These are phyloP conservation scores for Aphanomyces cochlioides DNA, from an alignment of 352 stramenopile genomes.

Conservation along the genomic window DNA sequence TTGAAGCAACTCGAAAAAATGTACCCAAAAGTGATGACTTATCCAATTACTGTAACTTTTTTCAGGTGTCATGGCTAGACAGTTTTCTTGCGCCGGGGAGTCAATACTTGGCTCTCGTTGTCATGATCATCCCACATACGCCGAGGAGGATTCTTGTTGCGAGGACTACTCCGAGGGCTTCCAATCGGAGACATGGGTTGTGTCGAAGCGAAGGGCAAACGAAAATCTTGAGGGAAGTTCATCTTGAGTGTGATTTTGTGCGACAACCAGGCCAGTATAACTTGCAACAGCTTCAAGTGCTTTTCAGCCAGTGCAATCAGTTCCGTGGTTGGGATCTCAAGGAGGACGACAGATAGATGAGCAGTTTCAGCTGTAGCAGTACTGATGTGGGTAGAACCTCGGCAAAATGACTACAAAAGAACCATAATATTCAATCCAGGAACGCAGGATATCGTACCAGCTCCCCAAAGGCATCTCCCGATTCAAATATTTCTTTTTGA, in stretches of 20 bases:
- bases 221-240: slow-evolving; percentile 21
- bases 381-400: slow-evolving; percentile 18
- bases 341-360: slow-evolving; percentile 55
- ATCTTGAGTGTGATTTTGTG: slow-evolving; percentile 47
- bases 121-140: not conserved
- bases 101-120: not conserved
- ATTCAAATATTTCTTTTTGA: slow-evolving; percentile 36
- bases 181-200: slow-evolving; percentile 22
- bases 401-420: slow-evolving; percentile 51
- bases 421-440: not conserved
- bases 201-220: slow-evolving; percentile 3
- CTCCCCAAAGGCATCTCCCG: slow-evolving; percentile 79
- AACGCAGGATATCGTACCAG: slow-evolving; percentile 40
- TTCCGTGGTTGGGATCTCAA: slow-evolving; percentile 72
- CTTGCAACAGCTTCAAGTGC: slow-evolving; percentile 79
- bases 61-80: not conserved
- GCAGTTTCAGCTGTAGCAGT: slow-evolving; percentile 47
- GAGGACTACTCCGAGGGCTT: slow-evolving; percentile 23
- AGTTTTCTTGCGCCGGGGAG: not conserved
- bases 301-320: slow-evolving; percentile 73
- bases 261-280: slow-evolving; percentile 73
- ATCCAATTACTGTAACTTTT: not conserved
- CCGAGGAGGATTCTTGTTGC: not conserved
- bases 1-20: not conserved
- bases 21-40: not conserved